Base-by-base conservation (phyloP, 768 basidiomycete species). In the Termitomyces sp. region DNA sequence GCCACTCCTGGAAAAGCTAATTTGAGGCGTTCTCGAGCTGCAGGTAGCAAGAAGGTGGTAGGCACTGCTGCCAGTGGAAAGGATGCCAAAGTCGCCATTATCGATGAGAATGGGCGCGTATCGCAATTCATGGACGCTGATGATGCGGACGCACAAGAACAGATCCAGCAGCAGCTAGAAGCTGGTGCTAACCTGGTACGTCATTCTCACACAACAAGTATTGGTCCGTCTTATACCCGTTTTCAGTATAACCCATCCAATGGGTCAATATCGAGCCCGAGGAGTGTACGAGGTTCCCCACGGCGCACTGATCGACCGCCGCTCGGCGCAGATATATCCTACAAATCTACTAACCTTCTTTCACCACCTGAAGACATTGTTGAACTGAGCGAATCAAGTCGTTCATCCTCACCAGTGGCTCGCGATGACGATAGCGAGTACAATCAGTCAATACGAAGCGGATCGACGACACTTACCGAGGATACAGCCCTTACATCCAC, bases 91-190 rank as follows among this genome's bases (percentile, higher is more conserved):
- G 66, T 69, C 13, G 67, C 66, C 20, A 61, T 74, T 33, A 65
- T 75, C 32, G 80, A 84, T 44, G 79, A 80, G 55, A 79, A 74
- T 68, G 85, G 85, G 18, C 84, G 85, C 7, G 80, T 82, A 3
- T 94, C 92, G 12, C 92, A 93, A 67, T 94, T 94, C 68, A 89
- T 92, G 88, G 92, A 94, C 71, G 92, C 92, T 4, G 92, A 94
- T 65, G 92, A 92, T 57, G 87, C 83, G 13, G 81, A 88, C 66
- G 92, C 91, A 8, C 84, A 90, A 65, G 89, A 91, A 68, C 93
- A 96, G 71, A 91, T 96, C 49, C 91, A 94, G 68, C 87, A 91
- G 63, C 92, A 92, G 62, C 75, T 96, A 35, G 88, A 83, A 38
- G 88, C 87, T 59, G 92, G 90, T 39, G 87, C 84, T 16, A 85